phyloP scores from a whole-genome alignment of 2,329 filamentous ascomycete species.

The Incumbomyces delicatus region DNA sequence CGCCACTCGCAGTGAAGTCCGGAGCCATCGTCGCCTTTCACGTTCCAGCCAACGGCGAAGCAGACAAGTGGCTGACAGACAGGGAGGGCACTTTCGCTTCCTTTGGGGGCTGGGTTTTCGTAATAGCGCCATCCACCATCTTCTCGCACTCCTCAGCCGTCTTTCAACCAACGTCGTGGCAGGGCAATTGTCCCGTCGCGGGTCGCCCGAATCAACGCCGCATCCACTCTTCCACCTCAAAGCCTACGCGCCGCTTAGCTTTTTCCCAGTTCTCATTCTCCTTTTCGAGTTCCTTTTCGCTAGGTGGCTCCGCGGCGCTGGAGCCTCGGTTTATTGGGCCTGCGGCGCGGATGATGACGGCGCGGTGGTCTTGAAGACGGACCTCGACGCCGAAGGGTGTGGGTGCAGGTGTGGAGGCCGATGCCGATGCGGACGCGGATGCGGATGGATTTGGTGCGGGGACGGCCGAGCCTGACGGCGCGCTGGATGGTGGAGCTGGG shows the following conservation, averaged over 20 bases:
- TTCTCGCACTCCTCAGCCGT: too few species aligned
- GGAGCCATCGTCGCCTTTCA: too few species aligned
- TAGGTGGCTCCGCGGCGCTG: conserved; percentile 1
- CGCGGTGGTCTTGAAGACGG: conserved; percentile 16
- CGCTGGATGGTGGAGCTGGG: not conserved
- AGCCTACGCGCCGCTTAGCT: conserved; percentile 64
- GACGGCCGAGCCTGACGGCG: not conserved
- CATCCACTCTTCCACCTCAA: conserved; percentile 72
- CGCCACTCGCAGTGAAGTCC: too few species aligned
- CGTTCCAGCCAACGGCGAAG: too few species aligned
- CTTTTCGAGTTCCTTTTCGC: conserved; percentile 22
- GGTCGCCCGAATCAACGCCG: conserved; percentile 30
- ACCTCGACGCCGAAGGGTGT: conserved; percentile 18
- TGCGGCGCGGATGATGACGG: conserved; percentile 30
- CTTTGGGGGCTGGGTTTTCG: too few species aligned
- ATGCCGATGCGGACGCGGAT: not conserved
- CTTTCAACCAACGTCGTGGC: too few species aligned
- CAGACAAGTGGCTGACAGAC: too few species aligned
- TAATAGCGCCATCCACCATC: too few species aligned
- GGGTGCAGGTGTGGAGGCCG: not conserved
- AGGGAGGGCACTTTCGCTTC: too few species aligned
- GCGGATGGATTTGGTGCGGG: not conserved
- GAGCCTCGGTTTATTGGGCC: conserved; percentile 6
- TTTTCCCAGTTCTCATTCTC: conserved; percentile 49
- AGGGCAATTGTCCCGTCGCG: too few species aligned